Base-by-base conservation (phyloP, 345 rosid genomes). In the Eucalyptus rudis region DNA sequence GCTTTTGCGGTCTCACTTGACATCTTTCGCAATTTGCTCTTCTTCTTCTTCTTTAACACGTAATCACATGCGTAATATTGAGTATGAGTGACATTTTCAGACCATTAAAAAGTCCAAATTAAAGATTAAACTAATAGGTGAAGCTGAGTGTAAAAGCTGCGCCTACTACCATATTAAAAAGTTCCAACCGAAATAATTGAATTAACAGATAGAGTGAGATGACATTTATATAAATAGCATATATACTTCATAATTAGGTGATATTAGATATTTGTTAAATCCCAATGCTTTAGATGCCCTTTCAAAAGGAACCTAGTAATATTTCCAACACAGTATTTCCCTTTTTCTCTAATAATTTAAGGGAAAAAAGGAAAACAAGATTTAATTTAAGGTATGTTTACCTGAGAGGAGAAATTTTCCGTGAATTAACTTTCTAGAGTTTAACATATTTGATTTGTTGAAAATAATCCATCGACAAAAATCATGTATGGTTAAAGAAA, bases 331-430 rank as follows among this genome's bases (percentile, higher is more conserved):
- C 2, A 1, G 0, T 20, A 36, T 71, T 36, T 11, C 83, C 11
- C 8, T 20, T 76, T 76, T 76, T 40, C 83, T 40, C 7, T 20
- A 40, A 20, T 76, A 7, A 76, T 36, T 20, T 22, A 20, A 76
- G 3, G 3, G 83, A 36, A 36, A 76, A 76, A 20, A 19, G 27
- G 27, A 20, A 20, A 76, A 76, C 8, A 3, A 22, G 13, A 40
- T 76, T 40, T 76, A 20, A 76, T 22, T 13, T 20, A 22, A 13
- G 8, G 31, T 13, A 59, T 59, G 1, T 59, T 59, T 59, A 8
- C n/a, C 1, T 0, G 3, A 13, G 31, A 1, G 31, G 7, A 62
- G 7, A 12, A 27, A 29, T 13, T 62, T 62, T 62, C 2, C 1
- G 1, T 5, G 16, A 62, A 62, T 62, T 13, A 27, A 13, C 15